These are phyloP conservation scores for Tricholoma saponaceum DNA, from an alignment of 768 basidiomycete genomes.

Conservation along the genomic window DNA sequence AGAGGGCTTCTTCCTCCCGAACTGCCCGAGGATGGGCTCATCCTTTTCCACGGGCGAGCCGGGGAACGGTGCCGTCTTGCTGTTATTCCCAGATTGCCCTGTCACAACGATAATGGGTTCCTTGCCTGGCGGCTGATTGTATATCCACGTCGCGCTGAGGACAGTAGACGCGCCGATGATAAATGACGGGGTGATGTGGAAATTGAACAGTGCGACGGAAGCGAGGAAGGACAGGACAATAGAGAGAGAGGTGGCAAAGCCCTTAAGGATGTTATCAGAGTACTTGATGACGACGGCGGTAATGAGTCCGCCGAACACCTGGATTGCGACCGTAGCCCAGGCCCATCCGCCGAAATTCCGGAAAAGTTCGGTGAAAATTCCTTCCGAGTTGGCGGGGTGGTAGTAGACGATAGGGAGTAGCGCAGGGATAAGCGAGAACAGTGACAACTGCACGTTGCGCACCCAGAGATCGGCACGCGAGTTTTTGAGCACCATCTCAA, in stretches of 20 bases:
- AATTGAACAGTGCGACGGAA: conserved; percentile 87
- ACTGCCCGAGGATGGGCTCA: conserved; percentile 60
- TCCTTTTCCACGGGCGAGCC: conserved; percentile 38
- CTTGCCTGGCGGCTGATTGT: conserved; percentile 67
- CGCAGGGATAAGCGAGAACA: conserved; percentile 90
- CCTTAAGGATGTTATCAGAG: conserved; percentile 91
- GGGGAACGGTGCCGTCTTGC: conserved; percentile 19
- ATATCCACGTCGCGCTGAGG: conserved; percentile 88
- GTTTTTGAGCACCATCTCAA: conserved; percentile 89
- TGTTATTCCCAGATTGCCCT: conserved; percentile 19
- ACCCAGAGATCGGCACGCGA: conserved; percentile 86
- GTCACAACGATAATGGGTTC: conserved; percentile 25
- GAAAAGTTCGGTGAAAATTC: conserved; percentile 61
- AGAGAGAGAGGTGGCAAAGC: conserved; percentile 93
- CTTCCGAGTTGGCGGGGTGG: conserved; percentile 36
- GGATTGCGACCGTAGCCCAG: conserved; percentile 86
- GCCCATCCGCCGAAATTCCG: conserved; percentile 92
- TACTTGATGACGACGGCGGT: conserved; percentile 98
- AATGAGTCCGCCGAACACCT: conserved; percentile 90
- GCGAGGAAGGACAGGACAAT: conserved; percentile 96
- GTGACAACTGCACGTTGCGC: conserved; percentile 83
- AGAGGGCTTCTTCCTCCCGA: conserved; percentile 40
- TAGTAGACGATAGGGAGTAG: conserved; percentile 71
- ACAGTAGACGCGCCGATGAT: conserved; percentile 84
- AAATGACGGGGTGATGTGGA: conserved; percentile 83